Percentiles rank a stretch among this genome's conserved stretches.
Evolutionary conservation across 345 rosid species (phyloP).

Genomic region (Atalantia buxifolia): DNA sequence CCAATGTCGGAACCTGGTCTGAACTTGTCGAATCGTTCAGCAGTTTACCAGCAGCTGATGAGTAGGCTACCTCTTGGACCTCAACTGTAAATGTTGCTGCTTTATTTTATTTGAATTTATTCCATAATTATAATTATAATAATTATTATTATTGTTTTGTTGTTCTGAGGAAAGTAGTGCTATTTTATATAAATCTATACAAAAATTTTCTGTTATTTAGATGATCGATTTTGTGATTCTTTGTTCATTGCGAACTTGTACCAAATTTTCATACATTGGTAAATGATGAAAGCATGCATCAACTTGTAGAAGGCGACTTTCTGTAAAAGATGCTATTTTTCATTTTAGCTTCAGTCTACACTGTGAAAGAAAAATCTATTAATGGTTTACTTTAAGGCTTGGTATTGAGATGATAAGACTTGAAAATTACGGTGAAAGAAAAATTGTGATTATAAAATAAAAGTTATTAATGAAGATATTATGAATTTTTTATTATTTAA

Average conservation of each 20-base stretch:
- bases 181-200: constrained; percentile 17
- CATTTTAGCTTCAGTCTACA: too few relatives aligned
- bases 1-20: constrained; percentile 59
- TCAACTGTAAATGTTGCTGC: constrained; percentile 39
- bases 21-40: constrained; percentile 48
- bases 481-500: too few relatives aligned
- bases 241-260: not conserved
- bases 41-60: constrained; percentile 75
- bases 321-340: not conserved
- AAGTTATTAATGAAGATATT: too few relatives aligned
- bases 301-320: not conserved
- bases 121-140: not conserved
- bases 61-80: constrained; percentile 82
- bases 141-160: not conserved
- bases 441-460: too few relatives aligned
- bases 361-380: too few relatives aligned
- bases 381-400: too few relatives aligned
- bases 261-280: not conserved
- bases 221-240: not conserved
- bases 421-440: too few relatives aligned
- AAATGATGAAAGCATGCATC: not conserved
- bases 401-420: too few relatives aligned
- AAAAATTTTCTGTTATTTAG: constrained; percentile 8
- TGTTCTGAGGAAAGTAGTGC: constrained; percentile 25
- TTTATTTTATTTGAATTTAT: not conserved